Conservation (phyloP, 345 rosid genomes). For the Salix caprea region DNA sequence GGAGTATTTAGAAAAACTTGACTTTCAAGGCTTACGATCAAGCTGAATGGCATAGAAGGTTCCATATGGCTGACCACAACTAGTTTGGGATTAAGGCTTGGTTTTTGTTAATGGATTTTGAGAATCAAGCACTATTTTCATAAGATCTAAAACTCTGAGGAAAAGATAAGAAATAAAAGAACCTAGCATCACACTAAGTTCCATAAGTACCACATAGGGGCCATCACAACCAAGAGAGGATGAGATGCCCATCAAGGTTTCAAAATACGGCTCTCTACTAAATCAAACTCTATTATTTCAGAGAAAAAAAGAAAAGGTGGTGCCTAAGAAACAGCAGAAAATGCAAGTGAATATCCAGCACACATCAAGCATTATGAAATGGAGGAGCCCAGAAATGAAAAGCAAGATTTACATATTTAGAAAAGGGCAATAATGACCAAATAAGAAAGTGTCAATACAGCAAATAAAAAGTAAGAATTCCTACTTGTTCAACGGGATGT, state of each 20-base stretch:
- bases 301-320: not conserved
- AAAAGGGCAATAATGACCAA: not conserved
- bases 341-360: not conserved
- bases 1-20: not conserved
- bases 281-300: not conserved
- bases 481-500: conserved; percentile 81
- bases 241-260: not conserved
- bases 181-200: not conserved
- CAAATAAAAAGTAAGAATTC: conserved; percentile 10
- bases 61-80: not conserved
- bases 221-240: not conserved
- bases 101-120: not conserved
- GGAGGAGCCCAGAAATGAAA: not conserved
- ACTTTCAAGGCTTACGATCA: too few relatives aligned
- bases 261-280: not conserved
- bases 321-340: not conserved
- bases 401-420: too few relatives aligned
- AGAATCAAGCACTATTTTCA: not conserved
- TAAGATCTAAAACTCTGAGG: not conserved
- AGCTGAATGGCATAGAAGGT: not conserved
- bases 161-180: not conserved
- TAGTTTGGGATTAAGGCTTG: not conserved
- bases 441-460: not conserved
- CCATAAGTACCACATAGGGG: not conserved
- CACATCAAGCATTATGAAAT: not conserved